These are phyloP conservation scores for Lactuca saligna DNA, from an alignment of 129 eudicot species.

Conservation along the genomic window DNA sequence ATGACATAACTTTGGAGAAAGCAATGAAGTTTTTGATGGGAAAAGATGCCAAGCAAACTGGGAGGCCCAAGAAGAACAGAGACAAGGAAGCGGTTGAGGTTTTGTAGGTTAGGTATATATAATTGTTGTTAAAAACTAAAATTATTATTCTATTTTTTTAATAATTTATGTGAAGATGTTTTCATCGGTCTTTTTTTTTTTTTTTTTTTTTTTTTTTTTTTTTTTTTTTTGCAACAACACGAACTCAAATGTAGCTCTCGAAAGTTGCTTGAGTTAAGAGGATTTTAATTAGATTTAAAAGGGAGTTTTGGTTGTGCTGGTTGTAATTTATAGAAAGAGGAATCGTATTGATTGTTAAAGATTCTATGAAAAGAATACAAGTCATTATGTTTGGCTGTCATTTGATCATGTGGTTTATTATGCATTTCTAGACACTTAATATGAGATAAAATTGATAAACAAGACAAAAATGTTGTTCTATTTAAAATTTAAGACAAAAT, in stretches of 20 bases:
- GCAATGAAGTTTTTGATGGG: conserved; percentile 65
- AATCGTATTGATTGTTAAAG: background rate
- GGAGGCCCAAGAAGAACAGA: conserved; percentile 64
- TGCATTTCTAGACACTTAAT: no score
- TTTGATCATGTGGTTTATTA: no score
- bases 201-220: background rate
- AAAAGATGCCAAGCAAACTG: conserved; percentile 64
- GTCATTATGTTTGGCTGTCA: no score
- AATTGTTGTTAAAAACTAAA: background rate
- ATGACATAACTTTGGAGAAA: conserved; percentile 63
- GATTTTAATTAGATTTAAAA: no score
- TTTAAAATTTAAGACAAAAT: no score
- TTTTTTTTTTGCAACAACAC: background rate
- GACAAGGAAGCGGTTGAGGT: conserved; percentile 37
- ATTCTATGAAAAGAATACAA: background rate
- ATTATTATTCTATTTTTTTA: conserved; percentile 1
- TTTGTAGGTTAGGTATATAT: conserved; percentile 29
- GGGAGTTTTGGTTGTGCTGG: background rate
- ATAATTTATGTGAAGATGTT: conserved; percentile 14
- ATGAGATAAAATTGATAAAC: no score
- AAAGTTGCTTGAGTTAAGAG: background rate
- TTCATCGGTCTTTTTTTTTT: background rate
- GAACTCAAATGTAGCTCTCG: background rate
- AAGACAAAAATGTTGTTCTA: no score
- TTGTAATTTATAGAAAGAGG: background rate